Percentiles rank a stretch among this genome's conserved stretches.
Conservation (phyloP, 129 eudicot genomes). For the Centrapalus pauciflorus region DNA sequence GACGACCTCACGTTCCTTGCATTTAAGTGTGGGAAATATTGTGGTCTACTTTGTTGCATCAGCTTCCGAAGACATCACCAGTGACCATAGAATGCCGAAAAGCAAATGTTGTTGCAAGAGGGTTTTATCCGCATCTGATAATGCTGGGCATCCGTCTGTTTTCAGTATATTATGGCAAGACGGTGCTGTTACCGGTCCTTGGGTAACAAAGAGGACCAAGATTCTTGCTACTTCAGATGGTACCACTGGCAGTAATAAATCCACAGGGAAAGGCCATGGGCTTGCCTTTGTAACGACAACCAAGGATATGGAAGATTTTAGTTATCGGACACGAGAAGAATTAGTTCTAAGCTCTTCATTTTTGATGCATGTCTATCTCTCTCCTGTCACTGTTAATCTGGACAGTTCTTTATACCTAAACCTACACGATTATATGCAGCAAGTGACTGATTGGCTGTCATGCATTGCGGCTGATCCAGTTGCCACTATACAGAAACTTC, state of each 20-base stretch:
- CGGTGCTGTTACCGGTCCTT: slow-evolving; percentile 59
- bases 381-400: slow-evolving; percentile 43
- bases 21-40: slow-evolving; percentile 46
- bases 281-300: slow-evolving; percentile 63
- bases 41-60: slow-evolving; percentile 38
- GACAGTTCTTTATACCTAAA: slow-evolving; percentile 36
- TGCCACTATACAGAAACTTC: slow-evolving; percentile 9
- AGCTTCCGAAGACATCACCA: slow-evolving; percentile 17
- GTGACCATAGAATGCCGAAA: slow-evolving; percentile 10
- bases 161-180: slow-evolving; percentile 76
- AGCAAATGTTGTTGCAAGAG: slow-evolving; percentile 33
- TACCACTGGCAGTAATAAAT: slow-evolving; percentile 31
- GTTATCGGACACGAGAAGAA: slow-evolving; percentile 47
- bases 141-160: slow-evolving; percentile 33
- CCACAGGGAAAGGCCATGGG: slow-evolving; percentile 45
- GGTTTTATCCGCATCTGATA: slow-evolving; percentile 41
- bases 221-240: slow-evolving; percentile 68
- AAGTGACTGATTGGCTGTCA: slow-evolving; percentile 43
- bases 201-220: slow-evolving; percentile 67
- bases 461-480: slow-evolving; percentile 31
- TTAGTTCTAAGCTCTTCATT: slow-evolving; percentile 56
- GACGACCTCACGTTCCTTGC: slow-evolving; percentile 46
- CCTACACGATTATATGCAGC: slow-evolving; percentile 35
- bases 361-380: slow-evolving; percentile 45
- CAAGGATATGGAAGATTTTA: slow-evolving; percentile 47